Percentiles rank a stretch among this genome's conserved stretches.
phyloP scores from a whole-genome alignment of 1,139 yeast species.

The Debaryomyces psychrophilus region DNA sequence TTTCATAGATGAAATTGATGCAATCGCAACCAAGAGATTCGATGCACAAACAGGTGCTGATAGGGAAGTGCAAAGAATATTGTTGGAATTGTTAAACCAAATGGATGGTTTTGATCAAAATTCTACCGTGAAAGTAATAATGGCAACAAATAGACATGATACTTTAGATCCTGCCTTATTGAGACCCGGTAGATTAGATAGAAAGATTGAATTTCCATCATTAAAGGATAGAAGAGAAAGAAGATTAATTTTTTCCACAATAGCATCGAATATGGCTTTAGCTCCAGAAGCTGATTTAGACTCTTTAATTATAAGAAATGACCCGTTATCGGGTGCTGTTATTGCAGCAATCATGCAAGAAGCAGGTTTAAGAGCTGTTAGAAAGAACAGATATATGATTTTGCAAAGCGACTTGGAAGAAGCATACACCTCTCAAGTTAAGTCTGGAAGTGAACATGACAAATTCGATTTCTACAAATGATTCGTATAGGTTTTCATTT shows the following conservation, averaged over 20 bases:
- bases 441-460: slow-evolving; percentile 92
- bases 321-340: slow-evolving; percentile 95
- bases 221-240: slow-evolving; percentile 96
- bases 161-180: slow-evolving; percentile 95
- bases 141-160: slow-evolving; percentile 99
- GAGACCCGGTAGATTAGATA: slow-evolving; percentile 97
- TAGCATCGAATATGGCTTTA: slow-evolving; percentile 96
- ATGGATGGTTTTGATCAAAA: slow-evolving; percentile 99
- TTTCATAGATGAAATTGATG: slow-evolving; percentile 97
- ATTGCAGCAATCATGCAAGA: slow-evolving; percentile 99
- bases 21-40: slow-evolving; percentile 97
- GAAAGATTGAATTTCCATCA: slow-evolving; percentile 96
- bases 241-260: slow-evolving; percentile 91
- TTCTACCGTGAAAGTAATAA: slow-evolving; percentile 93
- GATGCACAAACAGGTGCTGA: slow-evolving; percentile 99
- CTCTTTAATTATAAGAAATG: slow-evolving; percentile 91
- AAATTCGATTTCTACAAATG: slow-evolving; percentile 96
- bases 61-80: slow-evolving; percentile 97
- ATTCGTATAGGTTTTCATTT: slow-evolving; percentile 9
- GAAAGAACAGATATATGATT: slow-evolving; percentile 96
- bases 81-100: slow-evolving; percentile 93
- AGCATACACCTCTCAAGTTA: slow-evolving; percentile 95
- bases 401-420: slow-evolving; percentile 95
- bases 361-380: slow-evolving; percentile 97
- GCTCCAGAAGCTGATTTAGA: slow-evolving; percentile 98